Base-by-base conservation (phyloP, 2,329 filamentous ascomycete species). In the Periconia macrospinosa region DNA sequence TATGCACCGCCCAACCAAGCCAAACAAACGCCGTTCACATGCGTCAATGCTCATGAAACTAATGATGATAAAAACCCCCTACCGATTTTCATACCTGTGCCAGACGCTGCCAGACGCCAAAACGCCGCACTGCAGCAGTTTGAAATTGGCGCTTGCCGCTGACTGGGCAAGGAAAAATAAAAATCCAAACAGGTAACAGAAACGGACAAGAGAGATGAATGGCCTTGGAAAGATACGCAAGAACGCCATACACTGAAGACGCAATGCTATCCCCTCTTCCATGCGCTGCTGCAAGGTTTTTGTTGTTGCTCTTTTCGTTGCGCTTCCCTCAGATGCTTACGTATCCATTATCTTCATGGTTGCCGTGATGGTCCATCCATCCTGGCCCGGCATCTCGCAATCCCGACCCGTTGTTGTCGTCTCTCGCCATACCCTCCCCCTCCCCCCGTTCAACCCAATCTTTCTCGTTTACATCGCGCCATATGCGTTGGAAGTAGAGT, bases 401-500 rank as follows among this genome's bases (percentile, higher is more conserved):
- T 6, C 73, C 72, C 8, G 69, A 66, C n/a, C 69, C 66, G 44
- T 70, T 62, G 27, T 64, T 59, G 52, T 66, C 60, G 44, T 67
- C 66, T 17, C 63, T 57, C 30, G 68, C 58, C 69, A 74, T 71
- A 20, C 75, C 70, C 49, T 76, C 70, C 18, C 75, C 72, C 49
- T 78, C 74, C 30, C 75, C 75, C 30, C 76, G 66, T 60, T 78
- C 73, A 5, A 76, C 73, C 71, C 73, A 77, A 23, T 76, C 74
- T 23, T 62, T 62, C 46, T 75, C 70, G 42, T 78, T 79, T 49
- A 93, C 83, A 58, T 97, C 92, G 63, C 84, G 85, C 78, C 94
- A 88, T 49, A 99, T 97, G 52, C 86, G 85, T 63, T 92, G 81
- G 66, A 99, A 96, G 72, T 97, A 97, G 69, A 86, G 84, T 52